Conservation (phyloP, 768 basidiomycete species). For the Mycena epipterygia region DNA sequence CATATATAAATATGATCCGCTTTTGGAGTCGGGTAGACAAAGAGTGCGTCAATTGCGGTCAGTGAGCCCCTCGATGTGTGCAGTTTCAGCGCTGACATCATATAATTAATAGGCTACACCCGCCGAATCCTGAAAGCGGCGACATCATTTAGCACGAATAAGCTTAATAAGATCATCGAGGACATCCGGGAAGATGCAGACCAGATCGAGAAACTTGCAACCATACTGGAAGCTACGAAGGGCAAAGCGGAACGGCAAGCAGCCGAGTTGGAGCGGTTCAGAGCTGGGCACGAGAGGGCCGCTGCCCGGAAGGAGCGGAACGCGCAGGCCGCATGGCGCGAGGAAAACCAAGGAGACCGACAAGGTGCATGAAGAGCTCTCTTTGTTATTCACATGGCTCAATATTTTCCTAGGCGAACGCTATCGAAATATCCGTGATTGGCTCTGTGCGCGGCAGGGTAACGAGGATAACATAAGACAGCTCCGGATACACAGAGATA, state of each 20-base stretch:
- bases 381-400: background rate
- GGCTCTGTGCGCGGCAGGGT: conserved; percentile 33
- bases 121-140: conserved; percentile 2
- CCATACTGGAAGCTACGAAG: conserved; percentile 29
- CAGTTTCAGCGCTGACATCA: background rate
- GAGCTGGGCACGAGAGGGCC: conserved; percentile 19
- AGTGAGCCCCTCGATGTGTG: background rate
- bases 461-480: conserved; percentile 22
- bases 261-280: conserved; percentile 21
- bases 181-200: conserved; percentile 27
- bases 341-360: conserved; percentile 1
- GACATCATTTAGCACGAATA: conserved; percentile 23
- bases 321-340: conserved; percentile 5
- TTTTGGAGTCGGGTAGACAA: conserved; percentile 42
- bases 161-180: conserved; percentile 30
- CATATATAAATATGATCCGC: conserved; percentile 40
- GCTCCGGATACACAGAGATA: background rate
- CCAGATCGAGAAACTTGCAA: conserved; percentile 21
- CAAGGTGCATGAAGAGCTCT: conserved; percentile 17
- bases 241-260: conserved; percentile 30
- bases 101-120: conserved; percentile 1
- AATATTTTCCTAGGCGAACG: conserved; percentile 19
- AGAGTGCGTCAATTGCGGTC: conserved; percentile 32
- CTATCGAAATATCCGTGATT: conserved; percentile 12
- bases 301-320: conserved; percentile 29